Conservation (phyloP, 1,139 yeast species). For the Nematodospora anomalae region DNA sequence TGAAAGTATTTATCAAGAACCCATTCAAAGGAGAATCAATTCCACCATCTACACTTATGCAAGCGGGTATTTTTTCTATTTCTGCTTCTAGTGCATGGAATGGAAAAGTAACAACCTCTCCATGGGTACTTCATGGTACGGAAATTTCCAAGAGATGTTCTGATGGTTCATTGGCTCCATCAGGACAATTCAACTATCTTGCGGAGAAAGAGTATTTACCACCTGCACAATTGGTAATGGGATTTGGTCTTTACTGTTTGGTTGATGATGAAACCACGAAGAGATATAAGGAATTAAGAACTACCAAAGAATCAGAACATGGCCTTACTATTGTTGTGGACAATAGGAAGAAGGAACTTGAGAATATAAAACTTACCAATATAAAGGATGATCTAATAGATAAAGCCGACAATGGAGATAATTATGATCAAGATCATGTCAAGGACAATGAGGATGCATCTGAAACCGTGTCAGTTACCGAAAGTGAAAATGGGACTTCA, state of each 20-base stretch:
- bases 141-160: slow-evolving; percentile 68
- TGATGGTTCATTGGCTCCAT: slow-evolving; percentile 61
- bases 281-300: slow-evolving; percentile 39
- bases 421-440: slow-evolving; percentile 12
- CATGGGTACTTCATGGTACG: slow-evolving; percentile 76
- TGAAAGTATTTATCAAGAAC: slow-evolving; percentile 78
- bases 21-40: slow-evolving; percentile 59
- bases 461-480: slow-evolving; percentile 12
- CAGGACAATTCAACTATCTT: slow-evolving; percentile 61
- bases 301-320: slow-evolving; percentile 43
- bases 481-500: slow-evolving; percentile 12
- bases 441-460: slow-evolving; percentile 14
- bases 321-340: slow-evolving; percentile 45
- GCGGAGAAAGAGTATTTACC: slow-evolving; percentile 67
- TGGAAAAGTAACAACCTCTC: slow-evolving; percentile 71
- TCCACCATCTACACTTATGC: slow-evolving; percentile 85
- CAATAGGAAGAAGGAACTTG: slow-evolving; percentile 36
- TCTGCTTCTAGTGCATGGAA: slow-evolving; percentile 92
- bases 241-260: slow-evolving; percentile 79
- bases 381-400: slow-evolving; percentile 15
- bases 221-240: slow-evolving; percentile 86
- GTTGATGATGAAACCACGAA: slow-evolving; percentile 55
- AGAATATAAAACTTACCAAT: slow-evolving; percentile 17
- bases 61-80: slow-evolving; percentile 84
- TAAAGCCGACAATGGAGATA: slow-evolving; percentile 12